Percentiles rank a stretch among this genome's conserved stretches.
phyloP scores from a whole-genome alignment of 140 eudicot genomes.

The Senecio squalidus region DNA sequence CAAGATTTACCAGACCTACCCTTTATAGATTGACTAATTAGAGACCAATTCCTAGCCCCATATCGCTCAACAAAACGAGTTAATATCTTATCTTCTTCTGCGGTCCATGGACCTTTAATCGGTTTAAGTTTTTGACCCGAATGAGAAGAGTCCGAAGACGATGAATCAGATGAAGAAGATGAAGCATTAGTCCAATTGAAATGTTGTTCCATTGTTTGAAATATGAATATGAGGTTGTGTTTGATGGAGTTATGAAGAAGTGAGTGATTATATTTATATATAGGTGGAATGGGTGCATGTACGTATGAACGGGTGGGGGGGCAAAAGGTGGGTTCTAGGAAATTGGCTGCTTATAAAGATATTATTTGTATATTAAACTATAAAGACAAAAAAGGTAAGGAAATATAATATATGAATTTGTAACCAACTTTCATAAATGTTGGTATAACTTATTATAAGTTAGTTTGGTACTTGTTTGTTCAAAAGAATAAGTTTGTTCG shows the following conservation, averaged over 20 bases:
- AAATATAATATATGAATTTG: no score
- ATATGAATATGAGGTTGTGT: neutral
- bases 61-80: conserved; percentile 54
- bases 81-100: conserved; percentile 56
- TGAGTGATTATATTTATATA: neutral
- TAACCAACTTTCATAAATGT: no score
- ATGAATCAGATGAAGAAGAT: conserved; percentile 33
- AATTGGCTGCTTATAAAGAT: neutral
- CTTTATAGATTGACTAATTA: conserved; percentile 51
- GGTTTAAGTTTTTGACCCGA: conserved; percentile 24
- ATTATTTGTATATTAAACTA: no score
- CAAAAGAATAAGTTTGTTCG: no score
- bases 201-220: conserved; percentile 32
- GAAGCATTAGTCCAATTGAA: conserved; percentile 32
- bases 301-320: conserved; percentile 22
- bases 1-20: conserved; percentile 71
- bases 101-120: conserved; percentile 70
- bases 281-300: conserved; percentile 22
- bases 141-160: conserved; percentile 35
- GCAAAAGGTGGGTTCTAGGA: conserved; percentile 31
- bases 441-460: no score
- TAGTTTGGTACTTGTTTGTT: no score
- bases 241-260: neutral
- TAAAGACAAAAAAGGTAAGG: neutral
- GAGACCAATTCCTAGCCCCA: conserved; percentile 64